A percentile compares a stretch with the other conserved stretches of the same genome.
Conservation (phyloP, 2,329 filamentous ascomycete species). For the Sordariomycetes sp. region DNA sequence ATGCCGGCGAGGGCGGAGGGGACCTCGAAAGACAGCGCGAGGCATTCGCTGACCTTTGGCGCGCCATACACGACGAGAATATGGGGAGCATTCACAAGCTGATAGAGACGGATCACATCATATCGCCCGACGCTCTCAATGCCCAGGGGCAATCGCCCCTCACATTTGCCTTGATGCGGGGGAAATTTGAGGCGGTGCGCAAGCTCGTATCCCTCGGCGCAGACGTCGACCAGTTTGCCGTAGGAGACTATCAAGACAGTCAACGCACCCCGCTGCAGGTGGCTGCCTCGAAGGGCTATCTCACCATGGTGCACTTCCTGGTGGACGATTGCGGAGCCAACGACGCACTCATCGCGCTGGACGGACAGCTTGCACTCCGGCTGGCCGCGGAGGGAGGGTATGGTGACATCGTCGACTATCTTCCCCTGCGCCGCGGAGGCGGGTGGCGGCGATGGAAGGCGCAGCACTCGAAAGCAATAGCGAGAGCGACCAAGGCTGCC, state of each 20-base stretch:
- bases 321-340: constrained; percentile 27
- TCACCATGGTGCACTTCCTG: constrained; percentile 28
- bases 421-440: constrained; percentile 27
- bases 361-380: constrained; percentile 32
- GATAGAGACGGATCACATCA: constrained; percentile 21
- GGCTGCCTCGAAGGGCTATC: constrained; percentile 26
- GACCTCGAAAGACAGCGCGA: background rate
- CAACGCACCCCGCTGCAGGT: constrained; percentile 31
- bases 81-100: constrained; percentile 14
- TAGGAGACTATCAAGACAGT: constrained; percentile 13
- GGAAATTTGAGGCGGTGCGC: constrained; percentile 20
- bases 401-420: constrained; percentile 28
- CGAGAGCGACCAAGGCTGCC: constrained; percentile 12
- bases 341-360: constrained; percentile 29
- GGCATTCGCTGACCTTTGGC: constrained; percentile 19
- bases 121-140: constrained; percentile 24
- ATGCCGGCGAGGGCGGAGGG: background rate
- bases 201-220: constrained; percentile 23
- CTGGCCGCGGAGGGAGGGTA: constrained; percentile 29
- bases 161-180: constrained; percentile 20
- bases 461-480: constrained; percentile 18
- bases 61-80: constrained; percentile 14
- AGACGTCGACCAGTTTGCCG: constrained; percentile 13
- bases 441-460: constrained; percentile 23
- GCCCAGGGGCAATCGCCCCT: constrained; percentile 20